Base-by-base conservation (phyloP, 106 monocot genomes). In the Hemerocallis citrina region DNA sequence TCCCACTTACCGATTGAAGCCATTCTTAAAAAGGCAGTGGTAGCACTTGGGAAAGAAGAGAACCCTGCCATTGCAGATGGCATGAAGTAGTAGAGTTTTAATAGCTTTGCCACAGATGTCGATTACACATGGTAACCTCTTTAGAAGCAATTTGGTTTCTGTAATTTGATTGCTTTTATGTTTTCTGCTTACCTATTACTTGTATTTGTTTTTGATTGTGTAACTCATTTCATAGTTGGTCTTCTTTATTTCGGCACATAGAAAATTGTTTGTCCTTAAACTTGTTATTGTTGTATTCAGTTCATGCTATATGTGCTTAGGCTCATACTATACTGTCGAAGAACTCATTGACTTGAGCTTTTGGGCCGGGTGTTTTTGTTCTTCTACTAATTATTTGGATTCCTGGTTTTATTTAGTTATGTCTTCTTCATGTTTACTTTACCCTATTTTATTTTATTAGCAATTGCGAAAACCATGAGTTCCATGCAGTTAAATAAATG, bases 1-100 rank as follows among this genome's bases (percentile, higher is more conserved):
- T 96, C 90, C 7, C 95, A 96, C 61, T 72, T 86, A 33, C 73
- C 84, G 7, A 50, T 74, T 22, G 90, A 96, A 52, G 84, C 95
- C 13, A 62, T 96, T 69, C 77, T 96, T 29, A 91, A 96, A 66
- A 96, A 90, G 64, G 90, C 61, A 12, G 86, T 91, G 9, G 74
- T 84, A 67, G 71, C 66, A 19, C 59, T 96, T 46, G 87, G 84
- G 50, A 81, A 84, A 61, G 90, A 96, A 75, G 90, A 91, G 63
- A 86, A 62, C 17, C 50, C 77, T 22, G 40, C 42, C 32, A 42
- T 61, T 29, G 67, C 70, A 24, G 82, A 85, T 61, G 85, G 80
- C 15, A 34, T 71, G 32, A 74, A 57, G 16, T 17, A 71, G 21
- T 80, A 67, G 64, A 31, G 52, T 50, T 46, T 22, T 3, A 39